Evolutionary conservation across 805 yeast genomes (phyloP).

Genomic region (Metschnikowia proteae): DNA sequence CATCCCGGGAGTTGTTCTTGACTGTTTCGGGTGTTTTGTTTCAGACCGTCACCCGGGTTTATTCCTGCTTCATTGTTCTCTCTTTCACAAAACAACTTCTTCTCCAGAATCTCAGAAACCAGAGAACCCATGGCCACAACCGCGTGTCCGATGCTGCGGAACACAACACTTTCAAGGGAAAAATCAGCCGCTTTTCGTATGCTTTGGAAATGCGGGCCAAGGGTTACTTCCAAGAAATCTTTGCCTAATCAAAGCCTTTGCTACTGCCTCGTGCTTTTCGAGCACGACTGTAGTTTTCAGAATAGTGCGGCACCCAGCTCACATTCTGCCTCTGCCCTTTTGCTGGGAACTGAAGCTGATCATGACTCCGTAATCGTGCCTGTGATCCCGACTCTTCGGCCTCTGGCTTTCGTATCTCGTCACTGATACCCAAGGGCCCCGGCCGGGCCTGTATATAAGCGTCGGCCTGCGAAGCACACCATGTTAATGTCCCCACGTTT

Average conservation of each 20-base stretch:
- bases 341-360: too few relatives aligned
- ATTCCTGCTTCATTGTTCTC: slow-evolving; percentile 55
- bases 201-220: slow-evolving; percentile 33
- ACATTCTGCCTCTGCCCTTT: too few relatives aligned
- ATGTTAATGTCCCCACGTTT: neutral
- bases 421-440: neutral
- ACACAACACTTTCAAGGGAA: slow-evolving; percentile 21
- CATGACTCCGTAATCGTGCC: too few relatives aligned
- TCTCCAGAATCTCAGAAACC: slow-evolving; percentile 30
- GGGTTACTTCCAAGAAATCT: slow-evolving; percentile 23
- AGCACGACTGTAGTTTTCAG: too few relatives aligned
- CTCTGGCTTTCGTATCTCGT: too few relatives aligned
- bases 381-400: too few relatives aligned
- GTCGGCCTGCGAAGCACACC: neutral
- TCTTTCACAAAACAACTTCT: slow-evolving; percentile 59
- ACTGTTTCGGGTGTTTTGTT: slow-evolving; percentile 49
- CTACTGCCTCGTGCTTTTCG: too few relatives aligned
- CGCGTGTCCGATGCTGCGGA: slow-evolving; percentile 27
- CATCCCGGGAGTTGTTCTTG: slow-evolving; percentile 49
- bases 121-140: slow-evolving; percentile 20
- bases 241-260: slow-evolving; percentile 6
- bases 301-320: too few relatives aligned
- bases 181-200: slow-evolving; percentile 21
- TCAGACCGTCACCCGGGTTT: slow-evolving; percentile 49
- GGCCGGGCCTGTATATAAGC: neutral